Percentiles rank a stretch among this genome's conserved stretches.
phyloP scores from a whole-genome alignment of 1,139 yeast species.

The Yamadazyma atlantica region DNA sequence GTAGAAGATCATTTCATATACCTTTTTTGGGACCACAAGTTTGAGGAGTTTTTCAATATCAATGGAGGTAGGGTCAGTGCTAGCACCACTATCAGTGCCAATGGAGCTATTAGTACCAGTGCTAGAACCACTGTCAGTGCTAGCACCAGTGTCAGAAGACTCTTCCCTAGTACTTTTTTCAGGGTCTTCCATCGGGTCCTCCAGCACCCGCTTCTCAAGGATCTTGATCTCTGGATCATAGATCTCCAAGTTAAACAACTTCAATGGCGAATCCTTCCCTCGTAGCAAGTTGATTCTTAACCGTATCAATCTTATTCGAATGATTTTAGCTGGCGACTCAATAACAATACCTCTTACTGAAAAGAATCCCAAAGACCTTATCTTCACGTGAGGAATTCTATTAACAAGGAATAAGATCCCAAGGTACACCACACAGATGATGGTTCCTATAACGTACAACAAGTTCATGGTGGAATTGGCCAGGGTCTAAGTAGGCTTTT shows the following conservation, averaged over 20 bases:
- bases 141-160: too few species aligned
- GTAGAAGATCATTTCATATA: conserved; percentile 17
- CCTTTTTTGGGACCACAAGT: conserved; percentile 13
- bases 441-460: conserved; percentile 3
- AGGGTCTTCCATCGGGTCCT: too few species aligned
- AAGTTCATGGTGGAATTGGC: neutral
- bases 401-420: conserved; percentile 24
- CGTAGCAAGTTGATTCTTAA: conserved; percentile 28
- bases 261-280: conserved; percentile 28
- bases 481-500: too few species aligned
- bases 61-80: conserved; percentile 2
- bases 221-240: conserved; percentile 23
- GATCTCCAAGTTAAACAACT: conserved; percentile 31
- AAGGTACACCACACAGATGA: conserved; percentile 14
- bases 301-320: conserved; percentile 23
- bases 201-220: conserved; percentile 1
- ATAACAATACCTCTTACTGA: conserved; percentile 30
- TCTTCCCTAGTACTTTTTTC: too few species aligned
- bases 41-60: conserved; percentile 9
- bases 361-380: conserved; percentile 40
- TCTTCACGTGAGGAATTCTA: conserved; percentile 31
- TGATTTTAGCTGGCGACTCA: conserved; percentile 14
- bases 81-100: too few species aligned
- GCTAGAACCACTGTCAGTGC: too few species aligned
- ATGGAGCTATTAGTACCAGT: too few species aligned